Evolutionary conservation across 306 rosid genomes (phyloP).

Genomic region (Rosa chinensis): DNA sequence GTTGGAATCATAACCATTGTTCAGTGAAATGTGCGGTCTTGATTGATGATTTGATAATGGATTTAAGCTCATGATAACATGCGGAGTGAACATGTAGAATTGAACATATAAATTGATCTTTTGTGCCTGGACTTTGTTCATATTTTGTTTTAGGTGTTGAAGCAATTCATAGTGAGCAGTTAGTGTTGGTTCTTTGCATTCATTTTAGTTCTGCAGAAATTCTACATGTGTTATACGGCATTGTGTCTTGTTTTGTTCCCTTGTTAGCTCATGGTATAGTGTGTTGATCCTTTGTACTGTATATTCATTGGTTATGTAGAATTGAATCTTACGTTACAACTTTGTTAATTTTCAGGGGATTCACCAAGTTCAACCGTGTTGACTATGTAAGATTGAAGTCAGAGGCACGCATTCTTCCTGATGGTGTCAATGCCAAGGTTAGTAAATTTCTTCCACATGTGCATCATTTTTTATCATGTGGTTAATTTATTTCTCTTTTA

Average conservation of each 20-base stretch:
- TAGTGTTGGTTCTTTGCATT: background rate
- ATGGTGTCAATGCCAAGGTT: constrained; percentile 90
- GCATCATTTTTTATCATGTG: too few relatives aligned
- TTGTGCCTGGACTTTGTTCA: background rate
- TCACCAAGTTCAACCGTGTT: constrained; percentile 61
- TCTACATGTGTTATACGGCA: background rate
- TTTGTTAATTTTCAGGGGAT: constrained; percentile 54
- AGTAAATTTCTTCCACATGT: background rate
- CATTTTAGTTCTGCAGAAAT: background rate
- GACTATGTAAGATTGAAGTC: constrained; percentile 65
- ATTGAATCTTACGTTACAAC: background rate
- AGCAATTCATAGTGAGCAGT: too few relatives aligned
- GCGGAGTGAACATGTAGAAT: background rate
- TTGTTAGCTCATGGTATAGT: too few relatives aligned
- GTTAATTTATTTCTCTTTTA: background rate
- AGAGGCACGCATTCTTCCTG: constrained; percentile 58
- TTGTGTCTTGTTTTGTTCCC: background rate
- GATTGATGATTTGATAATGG: background rate
- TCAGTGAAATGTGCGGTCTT: background rate
- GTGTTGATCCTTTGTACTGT: background rate
- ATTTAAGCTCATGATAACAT: background rate
- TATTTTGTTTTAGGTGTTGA: background rate
- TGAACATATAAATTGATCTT: background rate
- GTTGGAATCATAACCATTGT: background rate
- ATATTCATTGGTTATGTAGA: background rate